Evolutionary conservation across 2,329 filamentous ascomycete species (phyloP), one percentile per base, ranked within the genome.

Genomic region (Coniochaeta sp.): DNA sequence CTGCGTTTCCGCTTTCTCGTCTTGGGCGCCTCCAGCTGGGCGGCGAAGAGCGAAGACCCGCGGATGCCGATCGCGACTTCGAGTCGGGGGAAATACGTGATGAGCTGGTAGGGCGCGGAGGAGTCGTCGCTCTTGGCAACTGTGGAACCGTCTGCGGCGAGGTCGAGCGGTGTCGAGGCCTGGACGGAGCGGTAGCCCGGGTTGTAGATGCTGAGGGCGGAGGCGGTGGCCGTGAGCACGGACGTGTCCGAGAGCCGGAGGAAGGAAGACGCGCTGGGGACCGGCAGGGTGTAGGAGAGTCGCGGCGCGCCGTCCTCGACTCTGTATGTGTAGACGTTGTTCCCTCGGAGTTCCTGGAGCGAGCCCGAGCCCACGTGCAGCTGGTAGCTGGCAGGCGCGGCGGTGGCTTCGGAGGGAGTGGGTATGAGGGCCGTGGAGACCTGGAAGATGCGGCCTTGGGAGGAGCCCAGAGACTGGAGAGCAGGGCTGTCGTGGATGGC

Each of bases 11-110:
- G 81, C 61, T 78, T 77, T n/a, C 82, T 77, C 54, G 74, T 75
- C 66, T 80, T 80, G 1, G 84, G 85, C 1, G 82, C 81, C 67
- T 88, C 84, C n/a, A 89, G 75, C 67, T 91, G 89, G 58, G 92
- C 79, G 1, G 85, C 88, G 17, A 91, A 77, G 34, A 93, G 75
- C 52, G 84, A 80, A 50, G 82, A 81, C 34, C 84, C 84, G n/a
- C 81, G 73, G 7, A 92, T 74, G 2, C 84, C 88, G 22, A 91
- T 80, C 4, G 84, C 85, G 38, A 89, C 75, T 57, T 89, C 86
- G 55, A 89, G 77, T 60, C 87, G 87, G 2, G 84, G 78, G 63
- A 90, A 85, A 69, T 89, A 88, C 19, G 81, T 76, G 28, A 83
- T 73, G n/a, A 87, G 74, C 5, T 79, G 73, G 62, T 77, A 81